These are phyloP conservation scores for Cladosporium oxysporum DNA, from an alignment of 2,329 filamentous ascomycete genomes.

Conservation along the genomic window DNA sequence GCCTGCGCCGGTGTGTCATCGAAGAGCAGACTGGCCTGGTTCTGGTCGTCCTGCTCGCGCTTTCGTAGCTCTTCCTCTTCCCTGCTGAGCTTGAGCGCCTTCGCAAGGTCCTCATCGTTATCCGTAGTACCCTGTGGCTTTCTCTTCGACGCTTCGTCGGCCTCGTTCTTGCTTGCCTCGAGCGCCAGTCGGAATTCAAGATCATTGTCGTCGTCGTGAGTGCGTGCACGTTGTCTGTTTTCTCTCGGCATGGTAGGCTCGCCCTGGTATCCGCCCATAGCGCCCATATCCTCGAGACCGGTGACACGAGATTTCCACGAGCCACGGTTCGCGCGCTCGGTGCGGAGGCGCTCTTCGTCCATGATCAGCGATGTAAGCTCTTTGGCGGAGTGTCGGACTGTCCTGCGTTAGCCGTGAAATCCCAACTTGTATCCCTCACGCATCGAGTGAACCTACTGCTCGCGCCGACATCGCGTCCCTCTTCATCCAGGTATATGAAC, in stretches of 20 bases:
- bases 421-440: too few relatives aligned
- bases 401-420: conserved; percentile 34
- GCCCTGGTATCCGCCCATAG: conserved; percentile 44
- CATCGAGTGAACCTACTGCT: conserved; percentile 67
- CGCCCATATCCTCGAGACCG: conserved; percentile 80
- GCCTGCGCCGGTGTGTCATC: conserved; percentile 70
- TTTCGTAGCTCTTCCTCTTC: conserved; percentile 89
- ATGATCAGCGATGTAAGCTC: conserved; percentile 89
- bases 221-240: conserved; percentile 25
- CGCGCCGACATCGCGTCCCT: conserved; percentile 90
- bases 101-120: conserved; percentile 86
- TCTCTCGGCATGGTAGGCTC: conserved; percentile 45
- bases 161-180: conserved; percentile 92
- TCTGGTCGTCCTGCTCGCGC: conserved; percentile 82
- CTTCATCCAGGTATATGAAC: conserved; percentile 95
- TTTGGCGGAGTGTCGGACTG: conserved; percentile 93
- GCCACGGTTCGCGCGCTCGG: conserved; percentile 86
- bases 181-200: conserved; percentile 86
- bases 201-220: conserved; percentile 70
- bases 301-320: conserved; percentile 96
- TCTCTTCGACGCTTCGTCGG: conserved; percentile 84
- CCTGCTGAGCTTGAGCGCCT: conserved; percentile 92
- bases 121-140: conserved; percentile 53
- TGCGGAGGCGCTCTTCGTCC: conserved; percentile 89
- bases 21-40: conserved; percentile 77